phyloP scores from a whole-genome alignment of 768 basidiomycete species.

The Tubosaeta sp. region DNA sequence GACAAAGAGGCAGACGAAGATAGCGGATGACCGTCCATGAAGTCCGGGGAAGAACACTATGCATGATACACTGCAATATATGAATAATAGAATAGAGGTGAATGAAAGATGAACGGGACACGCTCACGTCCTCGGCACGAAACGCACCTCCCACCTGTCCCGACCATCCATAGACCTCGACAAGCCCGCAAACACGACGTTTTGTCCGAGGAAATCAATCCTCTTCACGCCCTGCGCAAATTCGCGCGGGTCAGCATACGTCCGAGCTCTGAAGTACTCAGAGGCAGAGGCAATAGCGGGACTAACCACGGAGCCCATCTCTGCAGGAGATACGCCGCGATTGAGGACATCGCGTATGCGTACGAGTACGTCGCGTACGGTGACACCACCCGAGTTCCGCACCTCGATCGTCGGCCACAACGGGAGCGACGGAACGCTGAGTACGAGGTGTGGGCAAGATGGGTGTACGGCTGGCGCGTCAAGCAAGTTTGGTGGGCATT shows the following conservation, averaged over 20 bases:
- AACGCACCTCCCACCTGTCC: conserved; percentile 28
- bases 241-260: conserved; percentile 31
- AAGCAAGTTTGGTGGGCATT: conserved; percentile 15
- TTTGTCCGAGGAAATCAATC: conserved; percentile 35
- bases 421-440: conserved; percentile 22
- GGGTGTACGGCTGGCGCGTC: conserved; percentile 24
- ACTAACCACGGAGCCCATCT: conserved; percentile 26
- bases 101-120: neutral
- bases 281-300: conserved; percentile 16
- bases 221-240: conserved; percentile 37
- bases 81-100: conserved; percentile 15
- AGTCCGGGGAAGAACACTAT: conserved; percentile 6
- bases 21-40: conserved; percentile 11
- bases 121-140: conserved; percentile 18
- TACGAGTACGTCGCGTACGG: conserved; percentile 25
- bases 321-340: conserved; percentile 21
- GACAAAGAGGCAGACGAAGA: neutral
- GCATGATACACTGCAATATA: conserved; percentile 6
- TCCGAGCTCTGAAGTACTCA: conserved; percentile 28
- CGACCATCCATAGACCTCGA: conserved; percentile 22
- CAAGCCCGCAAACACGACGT: conserved; percentile 30
- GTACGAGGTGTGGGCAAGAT: conserved; percentile 8
- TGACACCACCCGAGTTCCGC: conserved; percentile 24
- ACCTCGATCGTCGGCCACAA: conserved; percentile 30
- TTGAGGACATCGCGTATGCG: conserved; percentile 27